Conservation (phyloP, 441 rosid species). For the Bruguiera hainesii region DNA sequence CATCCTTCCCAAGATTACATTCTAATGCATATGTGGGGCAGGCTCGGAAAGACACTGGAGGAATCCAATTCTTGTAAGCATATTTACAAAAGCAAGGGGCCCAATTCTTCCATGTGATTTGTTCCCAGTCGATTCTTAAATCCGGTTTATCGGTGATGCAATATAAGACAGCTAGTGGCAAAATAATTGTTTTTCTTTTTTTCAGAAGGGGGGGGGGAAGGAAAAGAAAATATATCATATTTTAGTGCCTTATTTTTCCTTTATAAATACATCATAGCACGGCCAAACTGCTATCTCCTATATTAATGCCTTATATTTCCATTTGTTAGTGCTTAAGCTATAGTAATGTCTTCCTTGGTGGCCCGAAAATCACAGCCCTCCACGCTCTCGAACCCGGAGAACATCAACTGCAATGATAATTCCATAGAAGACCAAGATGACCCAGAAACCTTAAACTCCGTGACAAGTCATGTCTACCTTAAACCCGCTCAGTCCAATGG, state of each 20-base stretch:
- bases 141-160: too few species aligned
- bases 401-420: not conserved
- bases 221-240: too few species aligned
- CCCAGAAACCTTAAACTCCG: slow-evolving; percentile 11
- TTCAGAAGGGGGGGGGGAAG: too few species aligned
- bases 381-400: slow-evolving; percentile 15
- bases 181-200: too few species aligned
- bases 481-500: slow-evolving; percentile 29
- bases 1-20: too few species aligned
- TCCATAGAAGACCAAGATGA: slow-evolving; percentile 27
- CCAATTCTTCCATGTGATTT: too few species aligned
- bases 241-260: not conserved
- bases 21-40: too few species aligned
- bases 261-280: slow-evolving; percentile 13
- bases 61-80: too few species aligned
- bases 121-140: too few species aligned
- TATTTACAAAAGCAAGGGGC: too few species aligned
- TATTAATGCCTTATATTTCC: not conserved
- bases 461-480: slow-evolving; percentile 38
- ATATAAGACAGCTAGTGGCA: too few species aligned
- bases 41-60: too few species aligned
- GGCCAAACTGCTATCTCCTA: not conserved
- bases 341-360: slow-evolving; percentile 21
- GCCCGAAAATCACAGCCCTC: slow-evolving; percentile 9
- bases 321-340: not conserved